Conservation (phyloP, 176 grass and related monocot species). For the Zoysia japonica region DNA sequence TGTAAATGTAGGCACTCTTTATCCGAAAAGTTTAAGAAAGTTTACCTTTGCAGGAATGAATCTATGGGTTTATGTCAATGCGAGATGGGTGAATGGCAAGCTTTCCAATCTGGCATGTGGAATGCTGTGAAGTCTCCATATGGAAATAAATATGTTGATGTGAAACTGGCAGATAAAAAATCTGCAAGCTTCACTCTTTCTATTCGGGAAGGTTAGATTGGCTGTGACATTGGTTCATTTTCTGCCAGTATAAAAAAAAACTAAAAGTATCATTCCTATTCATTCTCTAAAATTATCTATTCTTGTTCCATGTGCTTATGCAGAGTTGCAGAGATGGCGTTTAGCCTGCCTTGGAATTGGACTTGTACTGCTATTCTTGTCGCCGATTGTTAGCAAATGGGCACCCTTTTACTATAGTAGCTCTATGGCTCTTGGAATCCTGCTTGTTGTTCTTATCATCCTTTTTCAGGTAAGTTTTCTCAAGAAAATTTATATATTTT, state of each 20-base stretch:
- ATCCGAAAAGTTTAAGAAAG: constrained; percentile 22
- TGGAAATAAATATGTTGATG: constrained; percentile 75
- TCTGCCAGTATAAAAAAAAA: background rate
- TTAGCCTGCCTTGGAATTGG: constrained; percentile 80
- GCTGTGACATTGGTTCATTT: constrained; percentile 4
- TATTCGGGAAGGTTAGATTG: constrained; percentile 68
- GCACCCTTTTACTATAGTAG: constrained; percentile 94
- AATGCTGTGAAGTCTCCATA: constrained; percentile 68
- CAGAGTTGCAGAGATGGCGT: constrained; percentile 92
- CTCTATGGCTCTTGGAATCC: constrained; percentile 85
- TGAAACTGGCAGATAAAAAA: constrained; percentile 70
- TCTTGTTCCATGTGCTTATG: constrained; percentile 29
- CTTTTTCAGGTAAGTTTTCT: constrained; percentile 78
- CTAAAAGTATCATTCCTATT: constrained; percentile 11
- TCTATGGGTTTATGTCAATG: constrained; percentile 75
- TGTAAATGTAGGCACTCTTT: constrained; percentile 7
- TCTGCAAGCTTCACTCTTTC: constrained; percentile 71
- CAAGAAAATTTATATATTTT: constrained; percentile 9
- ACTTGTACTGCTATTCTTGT: constrained; percentile 66
- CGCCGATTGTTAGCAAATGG: constrained; percentile 86
- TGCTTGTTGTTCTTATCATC: constrained; percentile 83
- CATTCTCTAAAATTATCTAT: constrained; percentile 20
- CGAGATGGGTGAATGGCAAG: constrained; percentile 63
- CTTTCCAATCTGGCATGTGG: constrained; percentile 69
- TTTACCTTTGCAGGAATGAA: constrained; percentile 61